Evolutionary conservation across 768 basidiomycete species (phyloP).

Genomic region (Phlebiopsis flavidoalba): DNA sequence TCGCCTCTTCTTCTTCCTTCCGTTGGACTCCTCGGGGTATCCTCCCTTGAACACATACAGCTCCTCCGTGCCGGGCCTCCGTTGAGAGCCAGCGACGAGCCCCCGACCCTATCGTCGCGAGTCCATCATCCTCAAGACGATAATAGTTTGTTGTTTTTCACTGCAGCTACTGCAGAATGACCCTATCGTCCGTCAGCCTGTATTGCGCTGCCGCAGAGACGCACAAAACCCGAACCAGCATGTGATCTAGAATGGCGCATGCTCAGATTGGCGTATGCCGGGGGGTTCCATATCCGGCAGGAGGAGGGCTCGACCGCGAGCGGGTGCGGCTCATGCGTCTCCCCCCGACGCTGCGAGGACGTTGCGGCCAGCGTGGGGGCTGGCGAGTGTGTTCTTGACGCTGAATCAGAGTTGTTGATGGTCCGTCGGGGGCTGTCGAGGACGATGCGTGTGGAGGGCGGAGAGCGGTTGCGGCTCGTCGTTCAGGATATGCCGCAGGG

Average conservation of each 20-base stretch:
- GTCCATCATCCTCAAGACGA: conserved; percentile 28
- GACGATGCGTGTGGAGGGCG: conserved; percentile 27
- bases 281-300: conserved; percentile 24
- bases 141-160: no score
- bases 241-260: conserved; percentile 27
- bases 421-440: conserved; percentile 28
- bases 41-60: conserved; percentile 9
- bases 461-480: conserved; percentile 47
- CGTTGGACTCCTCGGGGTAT: conserved; percentile 15
- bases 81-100: conserved; percentile 20
- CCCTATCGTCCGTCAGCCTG: conserved; percentile 34
- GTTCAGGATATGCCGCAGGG: conserved; percentile 76
- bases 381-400: conserved; percentile 21
- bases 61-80: conserved; percentile 13
- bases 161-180: conserved; percentile 31
- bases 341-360: conserved; percentile 9
- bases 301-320: conserved; percentile 16
- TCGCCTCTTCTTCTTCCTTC: conserved; percentile 46
- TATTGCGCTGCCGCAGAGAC: conserved; percentile 18
- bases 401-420: conserved; percentile 22
- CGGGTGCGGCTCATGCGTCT: conserved; percentile 16
- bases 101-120: conserved; percentile 25
- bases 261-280: conserved; percentile 33
- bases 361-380: conserved; percentile 16
- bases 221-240: conserved; percentile 29